A percentile compares a stretch with the other conserved stretches of the same genome.
Conservation (phyloP, 176 grass and related monocot genomes). For the Avena insularis region DNA sequence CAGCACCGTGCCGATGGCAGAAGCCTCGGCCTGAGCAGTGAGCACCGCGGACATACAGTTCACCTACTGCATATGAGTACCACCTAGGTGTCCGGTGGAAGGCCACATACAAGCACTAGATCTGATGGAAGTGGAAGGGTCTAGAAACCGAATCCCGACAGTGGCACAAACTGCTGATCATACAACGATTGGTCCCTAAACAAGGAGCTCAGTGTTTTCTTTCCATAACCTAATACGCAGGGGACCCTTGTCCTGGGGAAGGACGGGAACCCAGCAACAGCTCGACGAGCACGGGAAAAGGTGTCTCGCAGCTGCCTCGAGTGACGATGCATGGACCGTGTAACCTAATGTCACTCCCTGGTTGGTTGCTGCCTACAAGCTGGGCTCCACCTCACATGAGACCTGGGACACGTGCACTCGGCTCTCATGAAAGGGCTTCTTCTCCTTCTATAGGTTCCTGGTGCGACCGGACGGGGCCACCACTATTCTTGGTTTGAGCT, state of each 20-base stretch:
- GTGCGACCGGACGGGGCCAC: not conserved
- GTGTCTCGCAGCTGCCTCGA: not conserved
- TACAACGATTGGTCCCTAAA: not conserved
- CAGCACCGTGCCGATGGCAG: not conserved
- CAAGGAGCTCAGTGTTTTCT: not conserved
- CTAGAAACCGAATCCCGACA: conserved; percentile 8
- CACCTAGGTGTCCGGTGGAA: not conserved
- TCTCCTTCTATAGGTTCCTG: not conserved
- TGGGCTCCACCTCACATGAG: conserved; percentile 10
- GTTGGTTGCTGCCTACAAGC: not conserved
- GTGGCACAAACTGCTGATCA: not conserved
- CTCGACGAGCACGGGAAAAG: not conserved
- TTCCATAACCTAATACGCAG: not conserved
- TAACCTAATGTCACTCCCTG: not conserved
- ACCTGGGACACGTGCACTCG: not conserved
- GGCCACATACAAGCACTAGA: not conserved
- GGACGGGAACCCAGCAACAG: not conserved
- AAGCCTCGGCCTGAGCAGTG: not conserved
- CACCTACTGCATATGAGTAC: not conserved
- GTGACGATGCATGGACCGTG: not conserved
- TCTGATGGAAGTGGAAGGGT: not conserved
- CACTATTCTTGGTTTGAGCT: not conserved
- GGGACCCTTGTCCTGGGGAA: not conserved
- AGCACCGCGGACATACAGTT: not conserved
- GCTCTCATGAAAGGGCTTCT: not conserved